Base-by-base conservation (phyloP, 2,329 filamentous ascomycete species). In the Coniochaeta hoffmannii region DNA sequence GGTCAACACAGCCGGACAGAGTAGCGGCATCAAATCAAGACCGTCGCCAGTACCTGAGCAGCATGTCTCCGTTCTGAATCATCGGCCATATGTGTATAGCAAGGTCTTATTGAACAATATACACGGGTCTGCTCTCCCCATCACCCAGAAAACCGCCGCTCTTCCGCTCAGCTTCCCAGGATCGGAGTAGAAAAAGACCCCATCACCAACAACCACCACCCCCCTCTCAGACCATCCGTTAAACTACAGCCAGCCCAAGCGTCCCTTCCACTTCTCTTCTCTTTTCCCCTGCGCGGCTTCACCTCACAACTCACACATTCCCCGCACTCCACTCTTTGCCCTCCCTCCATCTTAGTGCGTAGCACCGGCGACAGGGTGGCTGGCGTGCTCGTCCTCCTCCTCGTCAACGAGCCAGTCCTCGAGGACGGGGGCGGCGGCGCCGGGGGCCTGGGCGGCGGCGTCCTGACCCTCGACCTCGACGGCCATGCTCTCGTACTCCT, bases 381-480 rank as follows among this genome's bases (percentile, higher is more conserved):
- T 68, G 60, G 68, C 68, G 56, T 69, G 68, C 61, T 76, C 74
- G 63, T 86, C 79, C 63, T 82, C 83, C 68, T 83, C 73, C 78
- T 92, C 87, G 71, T 90, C 86, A 73, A 92, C 90, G 65, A 96
- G 89, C 90, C 91, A 97, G 76, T 86, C 76, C 65, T 80, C 76
- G 57, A 81, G 72, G 57, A 74, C 76, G 58, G 86, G 80, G 56
- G 82, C 77, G 56, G 80, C 80, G 67, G 81, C 68, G 62, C 78
- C 78, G 71, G 83, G 80, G 61, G 80, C 81, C 58, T 76, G 73
- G 64, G 80, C 81, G 58, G 76, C 73, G 64, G 80, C 78, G 63
- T 88, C 83, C 74, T 90, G 85, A 63, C 93, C 93, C 81, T 97
- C 93, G 63, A 97, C 87, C 76, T 99, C 94, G 64, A 97, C 92